These are phyloP conservation scores for Salix caprea DNA, from an alignment of 345 rosid genomes.

Conservation along the genomic window DNA sequence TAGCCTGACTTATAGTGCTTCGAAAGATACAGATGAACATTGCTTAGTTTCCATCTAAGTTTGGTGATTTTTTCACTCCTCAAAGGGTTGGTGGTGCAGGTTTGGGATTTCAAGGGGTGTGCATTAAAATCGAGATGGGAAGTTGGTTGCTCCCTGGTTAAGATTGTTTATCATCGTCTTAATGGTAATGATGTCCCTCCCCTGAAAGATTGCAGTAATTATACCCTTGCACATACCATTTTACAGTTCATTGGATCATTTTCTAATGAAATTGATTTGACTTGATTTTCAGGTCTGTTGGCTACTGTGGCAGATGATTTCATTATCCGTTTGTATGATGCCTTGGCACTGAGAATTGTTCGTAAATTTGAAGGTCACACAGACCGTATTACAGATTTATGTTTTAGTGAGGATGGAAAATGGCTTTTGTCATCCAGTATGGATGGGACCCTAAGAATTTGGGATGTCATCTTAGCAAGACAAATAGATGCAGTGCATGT, in stretches of 20 bases:
- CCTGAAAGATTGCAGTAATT: not conserved
- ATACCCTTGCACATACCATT: not conserved
- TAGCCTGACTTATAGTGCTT: not conserved
- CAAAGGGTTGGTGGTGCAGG: slow-evolving; percentile 37
- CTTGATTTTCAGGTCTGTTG: slow-evolving; percentile 64
- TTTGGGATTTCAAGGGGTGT: slow-evolving; percentile 88
- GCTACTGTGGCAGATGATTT: slow-evolving; percentile 89
- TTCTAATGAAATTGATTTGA: slow-evolving; percentile 10
- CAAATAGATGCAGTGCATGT: slow-evolving; percentile 88
- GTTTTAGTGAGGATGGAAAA: slow-evolving; percentile 95
- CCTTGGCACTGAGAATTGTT: slow-evolving; percentile 70
- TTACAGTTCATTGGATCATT: slow-evolving; percentile 7
- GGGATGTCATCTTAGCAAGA: slow-evolving; percentile 87
- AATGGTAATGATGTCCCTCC: slow-evolving; percentile 43
- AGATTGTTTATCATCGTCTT: slow-evolving; percentile 67
- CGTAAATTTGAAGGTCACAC: slow-evolving; percentile 94
- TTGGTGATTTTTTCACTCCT: slow-evolving; percentile 7
- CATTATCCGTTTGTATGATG: slow-evolving; percentile 69
- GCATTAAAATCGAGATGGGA: slow-evolving; percentile 74
- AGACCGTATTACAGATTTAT: slow-evolving; percentile 80
- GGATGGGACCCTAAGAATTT: slow-evolving; percentile 91
- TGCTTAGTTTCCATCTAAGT: slow-evolving; percentile 1
- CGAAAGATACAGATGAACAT: not conserved
- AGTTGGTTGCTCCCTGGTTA: slow-evolving; percentile 67
- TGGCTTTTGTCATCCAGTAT: slow-evolving; percentile 93